Percentiles rank a stretch among this genome's conserved stretches.
Evolutionary conservation across 352 stramenopile genomes (phyloP).

Genomic region (Globisporangium irregulare): DNA sequence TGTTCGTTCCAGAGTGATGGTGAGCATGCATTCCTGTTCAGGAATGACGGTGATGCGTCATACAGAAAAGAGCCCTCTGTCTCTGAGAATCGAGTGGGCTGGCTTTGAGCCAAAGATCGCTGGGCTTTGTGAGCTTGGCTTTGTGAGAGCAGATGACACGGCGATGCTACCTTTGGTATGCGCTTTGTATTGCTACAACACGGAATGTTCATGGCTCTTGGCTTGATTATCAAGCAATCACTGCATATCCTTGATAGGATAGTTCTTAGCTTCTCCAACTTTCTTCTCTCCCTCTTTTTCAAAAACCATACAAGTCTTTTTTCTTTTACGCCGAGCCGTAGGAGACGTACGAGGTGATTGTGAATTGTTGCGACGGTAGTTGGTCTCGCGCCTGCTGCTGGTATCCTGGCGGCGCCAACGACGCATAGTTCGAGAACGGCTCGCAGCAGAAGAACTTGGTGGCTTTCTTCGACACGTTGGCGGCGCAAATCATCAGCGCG

Average conservation of each 20-base stretch:
- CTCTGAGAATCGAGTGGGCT: neutral
- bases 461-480: constrained; percentile 34
- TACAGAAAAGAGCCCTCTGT: neutral
- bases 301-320: neutral
- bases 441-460: constrained; percentile 56
- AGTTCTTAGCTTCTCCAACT: neutral
- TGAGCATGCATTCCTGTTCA: neutral
- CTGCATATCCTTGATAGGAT: neutral
- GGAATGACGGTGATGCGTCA: constrained; percentile 6
- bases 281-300: neutral
- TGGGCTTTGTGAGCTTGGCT: neutral
- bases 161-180: neutral
- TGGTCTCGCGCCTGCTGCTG: constrained; percentile 10
- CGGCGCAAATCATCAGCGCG: constrained; percentile 47
- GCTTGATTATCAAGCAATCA: neutral
- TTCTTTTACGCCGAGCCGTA: constrained; percentile 5
- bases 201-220: neutral
- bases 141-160: too few species aligned
- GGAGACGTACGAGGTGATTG: neutral
- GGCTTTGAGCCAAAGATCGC: neutral
- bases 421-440: constrained; percentile 23
- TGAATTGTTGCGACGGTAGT: neutral
- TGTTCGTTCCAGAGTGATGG: neutral
- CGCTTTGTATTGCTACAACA: neutral
- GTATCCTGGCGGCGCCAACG: neutral